Conservation (phyloP, 1,284 basidiomycete species). For the Uromyces viciae-fabae region DNA sequence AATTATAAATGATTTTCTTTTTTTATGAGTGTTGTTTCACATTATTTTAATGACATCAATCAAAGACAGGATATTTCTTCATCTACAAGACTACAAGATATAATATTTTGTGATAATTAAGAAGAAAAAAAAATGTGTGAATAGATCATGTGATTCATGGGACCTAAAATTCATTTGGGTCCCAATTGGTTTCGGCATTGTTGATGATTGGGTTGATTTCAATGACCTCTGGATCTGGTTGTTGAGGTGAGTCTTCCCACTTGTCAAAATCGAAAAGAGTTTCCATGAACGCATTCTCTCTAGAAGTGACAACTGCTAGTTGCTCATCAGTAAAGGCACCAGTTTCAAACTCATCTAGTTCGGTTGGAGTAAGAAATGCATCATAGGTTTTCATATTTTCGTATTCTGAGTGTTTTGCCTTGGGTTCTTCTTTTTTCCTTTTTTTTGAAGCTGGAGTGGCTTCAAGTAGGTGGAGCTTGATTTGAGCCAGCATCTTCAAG, state of each 20-base stretch:
- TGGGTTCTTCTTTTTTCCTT: neutral
- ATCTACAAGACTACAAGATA: no score
- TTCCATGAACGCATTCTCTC: conserved; percentile 9
- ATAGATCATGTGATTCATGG: no score
- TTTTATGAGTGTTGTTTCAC: no score
- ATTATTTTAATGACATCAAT: no score
- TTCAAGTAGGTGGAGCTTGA: neutral
- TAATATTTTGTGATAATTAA: no score
- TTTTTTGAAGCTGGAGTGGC: neutral
- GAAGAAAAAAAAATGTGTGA: no score
- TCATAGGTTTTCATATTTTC: conserved; percentile 1
- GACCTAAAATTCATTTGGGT: no score
- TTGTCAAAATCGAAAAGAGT: neutral
- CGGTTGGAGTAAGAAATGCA: neutral
- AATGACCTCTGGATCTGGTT: no score
- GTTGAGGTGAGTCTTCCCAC: neutral
- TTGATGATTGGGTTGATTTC: no score
- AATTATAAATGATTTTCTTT: no score
- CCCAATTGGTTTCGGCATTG: no score
- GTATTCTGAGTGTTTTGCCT: neutral
- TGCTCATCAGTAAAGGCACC: neutral
- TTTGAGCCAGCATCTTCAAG: conserved; percentile 2
- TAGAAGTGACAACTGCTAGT: neutral
- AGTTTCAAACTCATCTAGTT: neutral
- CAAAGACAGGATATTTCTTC: no score